phyloP scores from a whole-genome alignment of 139 green algal genomes.

The Prasinococcaceae sp. region DNA sequence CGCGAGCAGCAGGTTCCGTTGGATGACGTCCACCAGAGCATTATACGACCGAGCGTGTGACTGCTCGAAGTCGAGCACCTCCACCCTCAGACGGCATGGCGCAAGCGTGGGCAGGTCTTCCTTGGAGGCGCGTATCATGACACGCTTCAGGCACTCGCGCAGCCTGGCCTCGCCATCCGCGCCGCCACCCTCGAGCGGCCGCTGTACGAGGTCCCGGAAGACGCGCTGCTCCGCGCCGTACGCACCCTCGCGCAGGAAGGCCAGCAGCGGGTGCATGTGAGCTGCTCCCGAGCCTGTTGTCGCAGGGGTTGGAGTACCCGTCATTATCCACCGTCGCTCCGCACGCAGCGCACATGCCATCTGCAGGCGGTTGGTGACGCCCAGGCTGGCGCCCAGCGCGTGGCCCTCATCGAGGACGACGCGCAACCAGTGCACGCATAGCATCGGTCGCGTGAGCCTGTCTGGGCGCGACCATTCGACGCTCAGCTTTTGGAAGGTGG shows the following conservation, averaged over 20 bases:
- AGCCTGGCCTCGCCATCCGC: slow-evolving; percentile 39
- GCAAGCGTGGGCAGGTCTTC: slow-evolving; percentile 53
- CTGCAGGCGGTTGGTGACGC: slow-evolving; percentile 69
- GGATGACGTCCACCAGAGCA: slow-evolving; percentile 48
- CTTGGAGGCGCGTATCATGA: slow-evolving; percentile 74
- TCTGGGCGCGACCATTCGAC: slow-evolving; percentile 27
- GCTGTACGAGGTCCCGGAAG: slow-evolving; percentile 45
- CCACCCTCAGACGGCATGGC: slow-evolving; percentile 26
- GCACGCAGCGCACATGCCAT: slow-evolving; percentile 55
- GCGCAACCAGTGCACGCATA: slow-evolving; percentile 77
- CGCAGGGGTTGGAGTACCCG: slow-evolving; percentile 58
- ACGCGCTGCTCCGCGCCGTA: slow-evolving; percentile 30
- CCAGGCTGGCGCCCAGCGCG: slow-evolving; percentile 46
- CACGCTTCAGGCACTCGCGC: slow-evolving; percentile 38
- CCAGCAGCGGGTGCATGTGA: slow-evolving; percentile 70
- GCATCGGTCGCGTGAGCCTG: slow-evolving; percentile 9
- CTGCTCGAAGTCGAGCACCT: slow-evolving; percentile 56
- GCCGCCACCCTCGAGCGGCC: slow-evolving; percentile 42
- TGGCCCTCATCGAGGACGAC: slow-evolving; percentile 92
- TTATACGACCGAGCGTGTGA: slow-evolving; percentile 79
- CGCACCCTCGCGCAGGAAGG: slow-evolving; percentile 64
- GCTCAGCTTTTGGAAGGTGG: slow-evolving; percentile 49
- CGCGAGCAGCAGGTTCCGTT: slow-evolving; percentile 69
- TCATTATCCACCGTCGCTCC: slow-evolving; percentile 79
- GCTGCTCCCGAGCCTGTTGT: not conserved